Percentiles rank a stretch among this genome's conserved stretches.
Evolutionary conservation across 73 alveolate genomes (phyloP).

Genomic region (Blepharisma stoltei): DNA sequence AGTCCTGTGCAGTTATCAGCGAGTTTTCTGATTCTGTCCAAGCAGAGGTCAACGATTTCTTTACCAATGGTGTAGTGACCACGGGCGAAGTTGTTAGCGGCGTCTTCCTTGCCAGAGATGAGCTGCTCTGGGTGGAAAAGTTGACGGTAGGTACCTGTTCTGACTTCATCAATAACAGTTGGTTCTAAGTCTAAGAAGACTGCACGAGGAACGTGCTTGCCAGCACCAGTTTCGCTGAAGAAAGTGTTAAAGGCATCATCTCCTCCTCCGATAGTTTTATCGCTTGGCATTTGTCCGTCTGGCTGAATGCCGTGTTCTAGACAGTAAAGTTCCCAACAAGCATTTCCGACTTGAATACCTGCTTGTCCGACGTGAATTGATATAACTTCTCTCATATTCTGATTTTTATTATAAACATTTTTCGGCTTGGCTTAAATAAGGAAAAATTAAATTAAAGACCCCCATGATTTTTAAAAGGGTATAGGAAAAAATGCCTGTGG

Average conservation of each 20-base stretch:
- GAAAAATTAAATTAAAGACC: no score
- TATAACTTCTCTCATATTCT: constrained; percentile 39
- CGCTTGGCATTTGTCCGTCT: constrained; percentile 90
- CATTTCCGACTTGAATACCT: constrained; percentile 41
- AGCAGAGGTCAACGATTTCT: constrained; percentile 83
- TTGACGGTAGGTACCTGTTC: constrained; percentile 23
- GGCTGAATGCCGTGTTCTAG: constrained; percentile 61
- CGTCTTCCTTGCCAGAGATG: constrained; percentile 35
- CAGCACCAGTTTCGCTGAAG: constrained; percentile 90
- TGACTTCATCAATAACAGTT: constrained; percentile 39
- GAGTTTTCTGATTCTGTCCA: constrained; percentile 90
- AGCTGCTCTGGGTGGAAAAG: constrained; percentile 49
- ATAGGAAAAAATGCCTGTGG: no score
- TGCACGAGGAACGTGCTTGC: constrained; percentile 87
- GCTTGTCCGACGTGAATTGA: constrained; percentile 46
- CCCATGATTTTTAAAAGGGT: no score
- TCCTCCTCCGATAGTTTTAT: constrained; percentile 80
- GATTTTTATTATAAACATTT: no score
- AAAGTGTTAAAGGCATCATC: constrained; percentile 93
- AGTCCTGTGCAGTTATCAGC: constrained; percentile 81
- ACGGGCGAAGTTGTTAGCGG: constrained; percentile 86
- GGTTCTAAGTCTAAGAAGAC: constrained; percentile 56
- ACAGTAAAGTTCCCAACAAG: constrained; percentile 45
- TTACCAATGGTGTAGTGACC: constrained; percentile 92
- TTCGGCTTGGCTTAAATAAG: no score